phyloP scores from a whole-genome alignment of 202 grass and related monocot genomes.

The Panicum hallii region DNA sequence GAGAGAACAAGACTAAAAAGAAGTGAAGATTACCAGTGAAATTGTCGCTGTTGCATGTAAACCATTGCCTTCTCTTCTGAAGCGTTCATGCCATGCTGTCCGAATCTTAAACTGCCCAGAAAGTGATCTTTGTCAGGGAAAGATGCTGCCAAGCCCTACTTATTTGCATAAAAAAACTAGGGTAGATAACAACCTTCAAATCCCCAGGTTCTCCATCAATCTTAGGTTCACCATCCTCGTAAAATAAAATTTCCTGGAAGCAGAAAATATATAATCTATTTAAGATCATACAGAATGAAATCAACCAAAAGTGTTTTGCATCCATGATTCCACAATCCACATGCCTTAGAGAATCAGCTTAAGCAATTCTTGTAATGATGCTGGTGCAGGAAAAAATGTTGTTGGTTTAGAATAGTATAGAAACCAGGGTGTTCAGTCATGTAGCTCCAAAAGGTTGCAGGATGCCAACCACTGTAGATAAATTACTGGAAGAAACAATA shows the following conservation, averaged over 20 bases:
- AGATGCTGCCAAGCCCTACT: neutral
- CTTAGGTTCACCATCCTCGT: slow-evolving; percentile 89
- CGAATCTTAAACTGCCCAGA: slow-evolving; percentile 63
- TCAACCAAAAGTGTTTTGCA: slow-evolving; percentile 11
- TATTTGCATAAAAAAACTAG: neutral
- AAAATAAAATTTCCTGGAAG: slow-evolving; percentile 75
- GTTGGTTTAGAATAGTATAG: neutral
- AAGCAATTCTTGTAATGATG: neutral
- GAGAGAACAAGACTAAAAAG: slow-evolving; percentile 13
- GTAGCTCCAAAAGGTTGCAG: neutral
- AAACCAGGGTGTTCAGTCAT: slow-evolving; percentile 22
- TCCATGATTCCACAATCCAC: neutral
- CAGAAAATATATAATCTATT: neutral
- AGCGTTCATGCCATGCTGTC: slow-evolving; percentile 50
- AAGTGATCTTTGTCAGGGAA: neutral
- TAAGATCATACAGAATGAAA: neutral
- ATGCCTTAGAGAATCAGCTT: neutral
- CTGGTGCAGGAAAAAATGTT: neutral
- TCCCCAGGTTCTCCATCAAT: slow-evolving; percentile 81
- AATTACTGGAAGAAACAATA: neutral
- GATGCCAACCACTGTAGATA: neutral
- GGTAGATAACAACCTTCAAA: slow-evolving; percentile 62
- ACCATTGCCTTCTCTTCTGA: slow-evolving; percentile 69
- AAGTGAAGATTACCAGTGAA: slow-evolving; percentile 45
- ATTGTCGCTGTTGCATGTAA: slow-evolving; percentile 56